phyloP scores from a whole-genome alignment of 2,329 filamentous ascomycete species.

The Colletotrichum sp. region DNA sequence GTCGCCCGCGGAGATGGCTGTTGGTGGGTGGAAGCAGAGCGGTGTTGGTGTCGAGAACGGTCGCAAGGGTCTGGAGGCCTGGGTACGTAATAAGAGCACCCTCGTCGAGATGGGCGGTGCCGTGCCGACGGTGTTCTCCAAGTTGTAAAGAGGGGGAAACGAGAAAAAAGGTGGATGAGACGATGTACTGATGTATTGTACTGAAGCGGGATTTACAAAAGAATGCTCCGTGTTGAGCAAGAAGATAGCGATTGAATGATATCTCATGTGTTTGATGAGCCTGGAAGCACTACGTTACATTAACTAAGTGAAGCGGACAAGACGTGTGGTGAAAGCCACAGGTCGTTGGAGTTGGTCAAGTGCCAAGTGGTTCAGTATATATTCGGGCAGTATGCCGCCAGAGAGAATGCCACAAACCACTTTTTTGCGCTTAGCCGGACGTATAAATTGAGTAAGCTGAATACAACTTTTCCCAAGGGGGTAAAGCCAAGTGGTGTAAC shows the following conservation, averaged over 20 bases:
- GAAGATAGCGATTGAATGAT: constrained; percentile 7
- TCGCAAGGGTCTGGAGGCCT: constrained; percentile 76
- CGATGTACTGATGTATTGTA: background rate
- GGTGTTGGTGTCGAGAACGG: constrained; percentile 90
- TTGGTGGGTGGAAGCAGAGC: constrained; percentile 91
- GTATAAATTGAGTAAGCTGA: no score
- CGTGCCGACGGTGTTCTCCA: constrained; percentile 76
- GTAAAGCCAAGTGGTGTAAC: no score
- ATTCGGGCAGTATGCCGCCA: background rate
- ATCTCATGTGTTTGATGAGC: background rate
- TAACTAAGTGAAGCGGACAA: background rate
- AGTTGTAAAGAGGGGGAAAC: constrained; percentile 50
- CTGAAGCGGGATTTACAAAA: background rate
- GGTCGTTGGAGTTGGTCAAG: accelerated
- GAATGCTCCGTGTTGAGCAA: background rate
- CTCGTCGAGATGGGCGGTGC: constrained; percentile 79
- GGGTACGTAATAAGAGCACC: constrained; percentile 87
- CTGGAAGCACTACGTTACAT: accelerated
- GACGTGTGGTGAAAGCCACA: no score
- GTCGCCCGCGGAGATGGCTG: constrained; percentile 88
- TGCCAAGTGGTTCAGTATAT: accelerated
- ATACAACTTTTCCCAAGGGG: no score
- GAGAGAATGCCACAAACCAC: background rate
- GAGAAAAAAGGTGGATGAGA: background rate
- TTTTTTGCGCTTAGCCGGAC: no score